Evolutionary conservation across 768 basidiomycete genomes (phyloP).

Genomic region (Macrolepiota fuliginosa): DNA sequence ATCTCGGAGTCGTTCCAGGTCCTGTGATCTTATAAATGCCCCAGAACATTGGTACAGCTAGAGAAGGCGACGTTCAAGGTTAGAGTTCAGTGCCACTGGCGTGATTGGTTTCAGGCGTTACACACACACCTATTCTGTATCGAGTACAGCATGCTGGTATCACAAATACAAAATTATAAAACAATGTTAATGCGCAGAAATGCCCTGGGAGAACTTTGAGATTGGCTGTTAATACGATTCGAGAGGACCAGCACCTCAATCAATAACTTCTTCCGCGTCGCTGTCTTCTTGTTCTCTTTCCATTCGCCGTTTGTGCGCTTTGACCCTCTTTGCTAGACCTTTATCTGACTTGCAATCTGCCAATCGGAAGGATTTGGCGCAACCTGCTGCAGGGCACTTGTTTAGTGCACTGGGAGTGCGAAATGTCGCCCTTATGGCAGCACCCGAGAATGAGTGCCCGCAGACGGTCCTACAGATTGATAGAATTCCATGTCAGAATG

Average conservation of each 20-base stretch:
- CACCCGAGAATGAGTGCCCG: constrained; percentile 78
- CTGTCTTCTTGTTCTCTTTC: constrained; percentile 46
- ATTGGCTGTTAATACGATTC: background rate
- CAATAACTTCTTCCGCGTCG: constrained; percentile 62
- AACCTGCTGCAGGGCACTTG: constrained; percentile 73
- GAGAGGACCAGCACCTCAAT: constrained; percentile 25
- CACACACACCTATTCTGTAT: background rate
- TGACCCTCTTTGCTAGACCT: constrained; percentile 61
- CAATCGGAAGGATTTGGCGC: constrained; percentile 55
- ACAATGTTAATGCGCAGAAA: background rate
- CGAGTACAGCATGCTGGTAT: background rate
- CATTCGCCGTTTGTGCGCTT: constrained; percentile 52
- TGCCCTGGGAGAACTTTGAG: background rate
- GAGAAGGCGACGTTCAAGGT: background rate
- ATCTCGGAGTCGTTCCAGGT: background rate
- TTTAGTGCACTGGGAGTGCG: constrained; percentile 26
- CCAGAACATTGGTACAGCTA: background rate
- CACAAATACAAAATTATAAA: background rate
- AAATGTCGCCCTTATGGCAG: constrained; percentile 68
- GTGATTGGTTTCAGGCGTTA: background rate
- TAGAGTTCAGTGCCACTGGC: background rate
- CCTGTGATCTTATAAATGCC: background rate
- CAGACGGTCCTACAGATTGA: constrained; percentile 52
- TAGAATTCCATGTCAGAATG: constrained; percentile 12
- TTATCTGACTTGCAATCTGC: constrained; percentile 51